Conservation (phyloP, 345 rosid species). For the Brassica nigra region DNA sequence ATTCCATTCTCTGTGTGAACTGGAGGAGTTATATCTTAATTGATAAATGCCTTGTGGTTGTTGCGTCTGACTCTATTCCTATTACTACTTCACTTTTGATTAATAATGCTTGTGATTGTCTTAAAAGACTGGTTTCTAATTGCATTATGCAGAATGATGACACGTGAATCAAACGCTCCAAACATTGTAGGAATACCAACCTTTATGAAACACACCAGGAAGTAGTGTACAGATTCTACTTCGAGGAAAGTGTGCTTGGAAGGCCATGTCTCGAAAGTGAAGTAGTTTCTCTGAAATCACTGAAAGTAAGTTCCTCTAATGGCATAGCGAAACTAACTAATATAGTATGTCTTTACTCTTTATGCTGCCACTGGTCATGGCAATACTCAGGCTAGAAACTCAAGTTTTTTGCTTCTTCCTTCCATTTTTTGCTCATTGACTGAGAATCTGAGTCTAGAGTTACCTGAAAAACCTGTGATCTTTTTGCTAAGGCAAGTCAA, state of each 20-base stretch:
- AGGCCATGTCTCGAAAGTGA: no score
- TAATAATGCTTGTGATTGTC: neutral
- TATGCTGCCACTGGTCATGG: no score
- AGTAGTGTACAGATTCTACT: no score
- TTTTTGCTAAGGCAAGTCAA: neutral
- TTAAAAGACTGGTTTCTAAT: neutral
- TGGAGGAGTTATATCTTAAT: neutral
- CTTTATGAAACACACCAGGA: slow-evolving; percentile 30
- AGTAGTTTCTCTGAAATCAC: no score
- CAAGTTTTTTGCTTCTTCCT: slow-evolving; percentile 32
- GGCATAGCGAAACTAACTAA: no score
- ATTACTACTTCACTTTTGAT: neutral
- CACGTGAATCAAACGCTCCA: slow-evolving; percentile 43
- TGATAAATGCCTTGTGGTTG: neutral
- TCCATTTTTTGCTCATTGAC: neutral
- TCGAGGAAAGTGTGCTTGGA: no score
- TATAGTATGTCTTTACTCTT: no score
- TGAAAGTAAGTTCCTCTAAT: no score
- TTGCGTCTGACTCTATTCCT: neutral
- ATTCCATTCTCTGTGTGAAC: neutral
- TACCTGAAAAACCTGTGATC: no score
- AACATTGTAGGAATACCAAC: slow-evolving; percentile 50
- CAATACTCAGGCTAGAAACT: neutral
- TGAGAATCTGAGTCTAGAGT: neutral
- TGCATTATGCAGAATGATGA: slow-evolving; percentile 49